Conservation (phyloP, 345 rosid genomes). For the Syzygium grande region DNA sequence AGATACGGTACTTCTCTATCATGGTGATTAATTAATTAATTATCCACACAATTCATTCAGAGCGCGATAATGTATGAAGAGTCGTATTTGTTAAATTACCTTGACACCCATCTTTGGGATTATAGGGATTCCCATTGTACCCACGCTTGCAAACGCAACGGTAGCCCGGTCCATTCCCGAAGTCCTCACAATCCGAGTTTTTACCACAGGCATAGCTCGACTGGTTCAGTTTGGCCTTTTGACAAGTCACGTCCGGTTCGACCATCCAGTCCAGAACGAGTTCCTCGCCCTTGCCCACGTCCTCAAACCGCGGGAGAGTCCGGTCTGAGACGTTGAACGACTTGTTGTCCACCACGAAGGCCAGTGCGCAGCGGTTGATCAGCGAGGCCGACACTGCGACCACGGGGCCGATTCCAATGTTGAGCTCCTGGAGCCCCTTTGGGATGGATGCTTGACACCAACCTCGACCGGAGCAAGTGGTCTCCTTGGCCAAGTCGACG, state of each 20-base stretch:
- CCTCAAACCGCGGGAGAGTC: background rate
- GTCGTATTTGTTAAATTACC: background rate
- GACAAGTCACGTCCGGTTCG: fast-evolving
- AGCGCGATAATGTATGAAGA: background rate
- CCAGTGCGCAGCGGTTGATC: background rate
- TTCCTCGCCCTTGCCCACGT: background rate
- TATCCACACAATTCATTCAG: background rate
- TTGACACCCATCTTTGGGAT: fast-evolving
- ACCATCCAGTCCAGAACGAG: background rate
- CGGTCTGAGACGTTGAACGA: background rate
- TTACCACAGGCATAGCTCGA: background rate
- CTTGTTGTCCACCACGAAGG: background rate
- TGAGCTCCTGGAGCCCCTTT: fast-evolving
- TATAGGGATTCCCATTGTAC: fast-evolving
- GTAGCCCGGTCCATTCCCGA: background rate
- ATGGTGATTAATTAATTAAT: background rate
- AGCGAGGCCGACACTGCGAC: fast-evolving
- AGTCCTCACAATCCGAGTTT: fast-evolving
- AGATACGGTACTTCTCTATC: background rate
- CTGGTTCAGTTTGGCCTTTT: fast-evolving
- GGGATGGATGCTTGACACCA: background rate
- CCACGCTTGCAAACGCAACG: fast-evolving
- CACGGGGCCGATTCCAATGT: fast-evolving
- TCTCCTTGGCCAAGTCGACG: background rate
- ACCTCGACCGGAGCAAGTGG: background rate